phyloP scores from a whole-genome alignment of 176 grass and related monocot genomes.

The Musa beccarii region DNA sequence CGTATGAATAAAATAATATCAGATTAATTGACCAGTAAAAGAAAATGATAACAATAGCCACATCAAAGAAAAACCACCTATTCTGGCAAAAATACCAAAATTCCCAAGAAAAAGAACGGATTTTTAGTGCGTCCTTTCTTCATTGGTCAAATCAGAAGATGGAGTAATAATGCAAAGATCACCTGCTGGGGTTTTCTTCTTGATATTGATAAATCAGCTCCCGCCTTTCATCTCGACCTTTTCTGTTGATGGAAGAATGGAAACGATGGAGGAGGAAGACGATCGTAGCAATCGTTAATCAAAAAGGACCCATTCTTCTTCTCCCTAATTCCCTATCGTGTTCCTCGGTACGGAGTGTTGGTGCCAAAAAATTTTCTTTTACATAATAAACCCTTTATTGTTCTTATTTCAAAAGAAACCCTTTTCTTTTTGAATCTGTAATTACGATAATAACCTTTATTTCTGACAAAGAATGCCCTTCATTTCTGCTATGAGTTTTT shows the following conservation, averaged over 20 bases:
- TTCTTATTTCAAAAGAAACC: too few relatives aligned
- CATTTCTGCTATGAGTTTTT: too few relatives aligned
- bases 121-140: background rate
- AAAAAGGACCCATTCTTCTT: background rate
- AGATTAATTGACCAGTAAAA: background rate
- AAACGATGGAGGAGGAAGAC: background rate
- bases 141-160: background rate
- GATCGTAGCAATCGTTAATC: background rate
- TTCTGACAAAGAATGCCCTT: too few relatives aligned
- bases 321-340: too few relatives aligned
- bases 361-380: too few relatives aligned
- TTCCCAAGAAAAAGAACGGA: too few relatives aligned
- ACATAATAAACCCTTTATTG: too few relatives aligned
- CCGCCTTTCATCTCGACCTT: background rate
- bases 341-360: too few relatives aligned
- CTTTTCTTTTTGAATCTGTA: too few relatives aligned
- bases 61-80: background rate
- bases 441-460: too few relatives aligned
- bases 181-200: conserved; percentile 79
- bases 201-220: conserved; percentile 26
- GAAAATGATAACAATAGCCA: background rate
- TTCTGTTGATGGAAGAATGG: background rate
- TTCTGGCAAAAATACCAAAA: background rate
- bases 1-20: background rate
- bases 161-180: background rate